Percentiles rank a stretch among this genome's conserved stretches.
These are phyloP conservation scores for Sporothrix inflata DNA, from an alignment of 2,329 filamentous ascomycete species.

Conservation along the genomic window DNA sequence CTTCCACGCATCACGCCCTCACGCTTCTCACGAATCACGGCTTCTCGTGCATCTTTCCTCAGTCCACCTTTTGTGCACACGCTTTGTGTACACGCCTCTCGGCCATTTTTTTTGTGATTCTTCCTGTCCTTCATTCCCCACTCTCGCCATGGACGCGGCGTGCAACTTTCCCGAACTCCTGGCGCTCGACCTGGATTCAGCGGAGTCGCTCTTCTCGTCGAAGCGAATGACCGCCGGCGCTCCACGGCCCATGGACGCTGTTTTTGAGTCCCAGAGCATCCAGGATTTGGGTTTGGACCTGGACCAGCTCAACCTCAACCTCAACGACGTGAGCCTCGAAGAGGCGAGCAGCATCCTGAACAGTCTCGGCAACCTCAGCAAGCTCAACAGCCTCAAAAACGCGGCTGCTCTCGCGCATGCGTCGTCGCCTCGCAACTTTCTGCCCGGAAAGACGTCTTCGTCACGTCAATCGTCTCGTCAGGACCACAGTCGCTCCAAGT, in stretches of 20 bases:
- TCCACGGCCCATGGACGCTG: conserved; percentile 39
- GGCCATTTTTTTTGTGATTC: background rate
- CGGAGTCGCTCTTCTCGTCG: conserved; percentile 52
- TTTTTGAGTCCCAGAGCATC: conserved; percentile 26
- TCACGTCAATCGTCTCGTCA: background rate
- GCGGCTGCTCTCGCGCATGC: background rate
- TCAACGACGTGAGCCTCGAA: conserved; percentile 1
- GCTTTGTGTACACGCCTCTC: background rate
- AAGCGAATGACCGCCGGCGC: conserved; percentile 58
- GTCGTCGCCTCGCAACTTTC: background rate
- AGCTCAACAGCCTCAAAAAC: conserved; percentile 4
- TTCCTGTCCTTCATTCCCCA: background rate
- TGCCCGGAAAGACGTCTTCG: background rate
- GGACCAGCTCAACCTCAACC: background rate
- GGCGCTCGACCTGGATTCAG: conserved; percentile 57
- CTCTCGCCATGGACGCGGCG: conserved; percentile 36
- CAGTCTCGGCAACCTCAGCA: conserved; percentile 12
- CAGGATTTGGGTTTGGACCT: conserved; percentile 11
- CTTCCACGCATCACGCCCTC: conserved; percentile 4
- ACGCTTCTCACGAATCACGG: background rate
- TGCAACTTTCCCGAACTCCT: conserved; percentile 60
- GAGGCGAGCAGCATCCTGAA: background rate
- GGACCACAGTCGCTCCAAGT: conserved; percentile 17
- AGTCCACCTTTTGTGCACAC: background rate
- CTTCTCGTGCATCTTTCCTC: background rate